Base-by-base conservation (phyloP, 768 basidiomycete genomes). In the Clathrus columnatus region DNA sequence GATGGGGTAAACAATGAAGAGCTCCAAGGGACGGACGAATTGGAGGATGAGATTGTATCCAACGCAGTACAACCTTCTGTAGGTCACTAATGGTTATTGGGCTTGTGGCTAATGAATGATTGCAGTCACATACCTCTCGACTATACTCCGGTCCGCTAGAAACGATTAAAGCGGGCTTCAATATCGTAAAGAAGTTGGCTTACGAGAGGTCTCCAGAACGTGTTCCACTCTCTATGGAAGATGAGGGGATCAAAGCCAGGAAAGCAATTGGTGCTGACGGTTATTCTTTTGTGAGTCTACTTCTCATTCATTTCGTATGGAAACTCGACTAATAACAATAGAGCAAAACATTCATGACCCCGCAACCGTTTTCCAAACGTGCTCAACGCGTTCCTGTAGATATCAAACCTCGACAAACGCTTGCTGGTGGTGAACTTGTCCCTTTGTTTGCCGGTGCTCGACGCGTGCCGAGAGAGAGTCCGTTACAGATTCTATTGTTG, bases 301-400 rank as follows among this genome's bases (percentile, higher is more conserved):
- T n/a, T n/a, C n/a, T n/a, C n/a, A n/a, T n/a, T n/a, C n/a, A n/a
- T n/a, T n/a, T n/a, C n/a, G n/a, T n/a, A n/a, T 45, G 55, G 29
- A 44, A 52, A 17, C 47, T 18, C 50, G 58, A 14, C 10, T 11
- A 20, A 5, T 23, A n/a, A 46, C 24, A 20, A 18, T 11, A 14
- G n/a, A 45, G 7, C 50, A 61, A 26, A 52, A 58, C 16, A 27
- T 29, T 7, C 50, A 50, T 30, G 46, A 45, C 7, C 56, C 26
- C 28, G 57, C 47, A 62, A 68, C 20, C 65, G 62, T 4, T 29
- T 59, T 47, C 27, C 26, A 47, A 42, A 20, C 45, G 4, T 24
- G 51, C 51, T 11, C 57, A 57, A 14, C 50, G 51, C 17, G 45
- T 56, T 10, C 54, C 54, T 32, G 48, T 51, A n/a, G 59, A 55